Conservation (phyloP, 1,139 yeast species). For the Taiozyma onychis region DNA sequence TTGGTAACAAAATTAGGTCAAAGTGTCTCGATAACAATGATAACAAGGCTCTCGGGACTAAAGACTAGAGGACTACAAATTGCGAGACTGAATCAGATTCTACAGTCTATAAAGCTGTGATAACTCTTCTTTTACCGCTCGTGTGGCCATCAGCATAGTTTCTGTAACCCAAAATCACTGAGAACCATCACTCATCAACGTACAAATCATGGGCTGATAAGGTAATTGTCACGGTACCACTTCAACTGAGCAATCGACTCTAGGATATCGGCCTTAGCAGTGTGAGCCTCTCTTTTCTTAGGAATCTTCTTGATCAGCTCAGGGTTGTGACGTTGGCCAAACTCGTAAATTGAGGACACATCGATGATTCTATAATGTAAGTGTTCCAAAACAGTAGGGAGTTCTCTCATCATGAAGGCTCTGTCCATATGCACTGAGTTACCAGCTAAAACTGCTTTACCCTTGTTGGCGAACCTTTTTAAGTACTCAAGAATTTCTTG, state of each 20-base stretch:
- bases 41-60: too few relatives aligned
- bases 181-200: background rate
- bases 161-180: background rate
- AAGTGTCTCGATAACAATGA: too few relatives aligned
- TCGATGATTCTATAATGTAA: constrained; percentile 84
- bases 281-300: constrained; percentile 61
- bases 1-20: too few relatives aligned
- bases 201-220: constrained; percentile 5
- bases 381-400: constrained; percentile 68
- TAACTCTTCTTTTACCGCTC: too few relatives aligned
- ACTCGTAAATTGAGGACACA: constrained; percentile 78
- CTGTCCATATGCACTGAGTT: constrained; percentile 91
- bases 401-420: constrained; percentile 74
- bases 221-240: constrained; percentile 69
- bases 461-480: constrained; percentile 43
- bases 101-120: too few relatives aligned
- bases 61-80: too few relatives aligned
- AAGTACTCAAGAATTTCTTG: constrained; percentile 58
- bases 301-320: constrained; percentile 53
- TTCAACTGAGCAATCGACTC: constrained; percentile 82
- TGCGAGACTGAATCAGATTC: too few relatives aligned
- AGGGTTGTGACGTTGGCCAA: constrained; percentile 75
- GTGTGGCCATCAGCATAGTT: too few relatives aligned
- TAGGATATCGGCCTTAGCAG: constrained; percentile 81
- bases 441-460: constrained; percentile 75